Percentiles rank a stretch among this genome's conserved stretches.
Evolutionary conservation across 331 rosid genomes (phyloP).

Genomic region (Ulmus americana): DNA sequence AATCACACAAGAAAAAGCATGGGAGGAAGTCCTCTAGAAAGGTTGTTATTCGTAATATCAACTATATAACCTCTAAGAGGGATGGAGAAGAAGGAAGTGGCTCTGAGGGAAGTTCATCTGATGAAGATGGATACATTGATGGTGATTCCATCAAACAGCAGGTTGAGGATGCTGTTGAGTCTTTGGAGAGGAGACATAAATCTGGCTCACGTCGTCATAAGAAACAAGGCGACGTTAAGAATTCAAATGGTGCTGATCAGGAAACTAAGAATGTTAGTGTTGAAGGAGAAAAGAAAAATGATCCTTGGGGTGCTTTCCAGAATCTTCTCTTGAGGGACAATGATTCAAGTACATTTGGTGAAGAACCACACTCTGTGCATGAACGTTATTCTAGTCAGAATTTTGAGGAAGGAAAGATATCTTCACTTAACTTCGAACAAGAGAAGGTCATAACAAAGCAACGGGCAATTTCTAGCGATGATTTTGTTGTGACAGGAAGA

Average conservation of each 20-base stretch:
- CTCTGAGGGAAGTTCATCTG: constrained; percentile 59
- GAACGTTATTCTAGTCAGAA: constrained; percentile 36
- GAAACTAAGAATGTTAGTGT: constrained; percentile 16
- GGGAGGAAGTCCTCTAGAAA: constrained; percentile 75
- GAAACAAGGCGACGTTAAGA: constrained; percentile 41
- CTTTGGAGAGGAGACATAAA: constrained; percentile 67
- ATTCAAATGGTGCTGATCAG: constrained; percentile 35
- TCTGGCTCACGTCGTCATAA: constrained; percentile 46
- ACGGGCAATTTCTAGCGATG: constrained; percentile 49
- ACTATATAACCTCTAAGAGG: constrained; percentile 79
- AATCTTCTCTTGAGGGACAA: constrained; percentile 74
- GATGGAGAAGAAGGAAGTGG: constrained; percentile 59
- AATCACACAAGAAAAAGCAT: constrained; percentile 41
- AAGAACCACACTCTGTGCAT: constrained; percentile 32
- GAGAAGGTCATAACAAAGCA: constrained; percentile 32
- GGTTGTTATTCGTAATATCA: constrained; percentile 92
- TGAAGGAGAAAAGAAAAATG: constrained; percentile 37
- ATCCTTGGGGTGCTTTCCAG: constrained; percentile 87
- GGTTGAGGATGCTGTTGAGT: constrained; percentile 79
- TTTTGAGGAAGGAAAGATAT: constrained; percentile 38
- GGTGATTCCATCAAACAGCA: constrained; percentile 78
- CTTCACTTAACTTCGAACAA: constrained; percentile 30
- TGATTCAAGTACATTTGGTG: constrained; percentile 32
- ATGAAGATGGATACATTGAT: constrained; percentile 54
- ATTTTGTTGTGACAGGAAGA: constrained; percentile 47